Conservation (phyloP, 1,139 yeast species). For the Blastobotrys petasosporus region DNA sequence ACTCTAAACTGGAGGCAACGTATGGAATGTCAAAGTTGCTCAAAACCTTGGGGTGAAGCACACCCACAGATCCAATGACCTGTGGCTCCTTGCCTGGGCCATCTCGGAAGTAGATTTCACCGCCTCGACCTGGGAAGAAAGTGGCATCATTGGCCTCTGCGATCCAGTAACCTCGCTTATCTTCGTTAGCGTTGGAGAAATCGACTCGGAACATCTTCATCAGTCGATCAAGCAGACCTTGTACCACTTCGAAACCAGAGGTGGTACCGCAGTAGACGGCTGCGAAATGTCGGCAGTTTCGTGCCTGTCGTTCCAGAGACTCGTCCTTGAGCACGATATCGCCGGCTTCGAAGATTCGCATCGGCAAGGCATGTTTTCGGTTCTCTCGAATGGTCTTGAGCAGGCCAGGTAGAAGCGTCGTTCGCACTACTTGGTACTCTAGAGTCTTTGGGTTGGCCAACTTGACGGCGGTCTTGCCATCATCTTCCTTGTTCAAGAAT, state of each 20-base stretch:
- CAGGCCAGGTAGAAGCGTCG: constrained; percentile 88
- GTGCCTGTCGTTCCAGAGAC: constrained; percentile 78
- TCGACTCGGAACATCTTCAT: constrained; percentile 94
- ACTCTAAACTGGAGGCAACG: constrained; percentile 80
- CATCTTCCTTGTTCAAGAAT: constrained; percentile 71
- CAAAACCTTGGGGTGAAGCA: constrained; percentile 92
- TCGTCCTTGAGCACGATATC: constrained; percentile 87
- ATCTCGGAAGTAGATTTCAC: constrained; percentile 69
- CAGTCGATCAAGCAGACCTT: constrained; percentile 88
- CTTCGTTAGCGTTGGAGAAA: constrained; percentile 60
- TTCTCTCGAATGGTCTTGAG: constrained; percentile 94
- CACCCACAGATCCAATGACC: constrained; percentile 79
- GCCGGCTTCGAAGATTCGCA: constrained; percentile 90
- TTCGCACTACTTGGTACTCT: constrained; percentile 97
- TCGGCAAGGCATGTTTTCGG: constrained; percentile 91
- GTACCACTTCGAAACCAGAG: constrained; percentile 90
- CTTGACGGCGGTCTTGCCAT: constrained; percentile 71
- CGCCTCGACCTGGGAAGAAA: constrained; percentile 97
- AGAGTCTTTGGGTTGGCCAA: constrained; percentile 94
- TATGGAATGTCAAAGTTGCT: constrained; percentile 82
- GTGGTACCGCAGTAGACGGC: constrained; percentile 93
- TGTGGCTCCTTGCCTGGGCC: constrained; percentile 38
- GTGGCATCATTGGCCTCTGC: constrained; percentile 36
- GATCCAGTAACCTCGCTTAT: constrained; percentile 58
- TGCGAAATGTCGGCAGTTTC: constrained; percentile 90